Evolutionary conservation across 2,329 filamentous ascomycete genomes (phyloP).

Genomic region (Hyphodiscus sp.): DNA sequence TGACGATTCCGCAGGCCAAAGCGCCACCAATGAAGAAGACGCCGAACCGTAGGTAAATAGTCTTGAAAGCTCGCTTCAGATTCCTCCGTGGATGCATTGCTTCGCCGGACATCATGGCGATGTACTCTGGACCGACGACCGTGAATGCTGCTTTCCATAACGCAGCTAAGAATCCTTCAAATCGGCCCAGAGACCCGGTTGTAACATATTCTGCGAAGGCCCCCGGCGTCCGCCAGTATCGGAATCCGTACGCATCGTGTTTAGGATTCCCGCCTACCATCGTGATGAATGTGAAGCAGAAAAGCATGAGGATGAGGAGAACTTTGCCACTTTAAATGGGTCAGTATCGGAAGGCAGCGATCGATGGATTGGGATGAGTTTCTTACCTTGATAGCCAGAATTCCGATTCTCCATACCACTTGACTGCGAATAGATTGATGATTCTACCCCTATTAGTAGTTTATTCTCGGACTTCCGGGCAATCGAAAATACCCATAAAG

Average conservation of each 20-base stretch:
- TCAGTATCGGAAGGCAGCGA: not conserved
- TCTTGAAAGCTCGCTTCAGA: conserved; percentile 65
- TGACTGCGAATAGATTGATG: conserved; percentile 60
- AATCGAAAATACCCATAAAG: conserved; percentile 41
- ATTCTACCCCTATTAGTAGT: conserved; percentile 30
- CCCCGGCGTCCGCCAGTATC: conserved; percentile 61
- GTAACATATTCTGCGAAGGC: conserved; percentile 56
- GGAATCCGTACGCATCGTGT: conserved; percentile 62
- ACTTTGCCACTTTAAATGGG: conserved; percentile 16
- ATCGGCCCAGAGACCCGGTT: conserved; percentile 58
- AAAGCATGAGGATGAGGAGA: conserved; percentile 40
- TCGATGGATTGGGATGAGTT: not conserved
- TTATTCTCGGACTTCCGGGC: not conserved
- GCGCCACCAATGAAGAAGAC: conserved; percentile 66
- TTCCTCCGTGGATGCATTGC: conserved; percentile 55
- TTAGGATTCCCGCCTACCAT: conserved; percentile 67
- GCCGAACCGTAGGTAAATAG: conserved; percentile 65
- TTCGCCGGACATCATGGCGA: conserved; percentile 64
- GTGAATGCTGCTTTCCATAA: conserved; percentile 37
- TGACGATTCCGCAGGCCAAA: conserved; percentile 57
- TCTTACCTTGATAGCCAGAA: conserved; percentile 50
- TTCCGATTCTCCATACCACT: conserved; percentile 64
- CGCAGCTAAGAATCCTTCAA: conserved; percentile 60
- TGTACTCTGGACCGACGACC: conserved; percentile 35
- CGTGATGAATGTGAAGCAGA: conserved; percentile 66